Evolutionary conservation across 2,329 filamentous ascomycete genomes (phyloP), one percentile per base, ranked within the genome.

Genomic region (Paecilomyces formosus): DNA sequence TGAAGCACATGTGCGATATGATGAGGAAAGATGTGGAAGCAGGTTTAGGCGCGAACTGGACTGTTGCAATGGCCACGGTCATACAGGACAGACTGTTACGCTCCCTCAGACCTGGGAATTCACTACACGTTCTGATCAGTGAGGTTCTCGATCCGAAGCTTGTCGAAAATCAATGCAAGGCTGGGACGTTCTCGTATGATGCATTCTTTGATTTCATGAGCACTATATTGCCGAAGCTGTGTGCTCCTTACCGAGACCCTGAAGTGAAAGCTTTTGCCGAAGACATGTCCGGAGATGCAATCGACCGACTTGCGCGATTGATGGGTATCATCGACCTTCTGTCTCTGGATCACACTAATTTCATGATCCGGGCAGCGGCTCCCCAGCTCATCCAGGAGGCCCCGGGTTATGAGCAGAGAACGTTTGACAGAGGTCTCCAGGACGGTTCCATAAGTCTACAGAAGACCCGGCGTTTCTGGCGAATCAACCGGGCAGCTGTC

Each of bases 161-260:
- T 62, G 79, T 88, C 57, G 78, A 77, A 55, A 79, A 77, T 53
- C 83, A 87, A 66, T 84, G 82, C 68, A 79, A 77, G 31, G 81
- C 82, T 55, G 83, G 83, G 5, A 74, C 82, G 13, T 88, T 88
- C 66, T 87, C 84, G 0, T 87, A 87, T 61, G 79, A 81, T 55
- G 81, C 81, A 51, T 86, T 88, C 71, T 88, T 87, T 68, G 72
- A 76, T 13, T 87, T 86, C 64, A 86, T 87, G 78, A 80, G 81
- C 33, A 79, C 77, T 53, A 81, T 88, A 30, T 72, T 88, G 22
- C 84, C 84, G 0, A 85, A 85, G 65, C 80, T 88, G 9, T 88
- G 85, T 66, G 85, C 85, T 4, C 85, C 85, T 2, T 85, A 85
- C 64, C 80, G 85, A 24, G 85, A 88, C 65, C 76, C 78, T 9